These are phyloP conservation scores for Blastobotrys indianensis DNA, from an alignment of 1,139 yeast genomes.

Conservation along the genomic window DNA sequence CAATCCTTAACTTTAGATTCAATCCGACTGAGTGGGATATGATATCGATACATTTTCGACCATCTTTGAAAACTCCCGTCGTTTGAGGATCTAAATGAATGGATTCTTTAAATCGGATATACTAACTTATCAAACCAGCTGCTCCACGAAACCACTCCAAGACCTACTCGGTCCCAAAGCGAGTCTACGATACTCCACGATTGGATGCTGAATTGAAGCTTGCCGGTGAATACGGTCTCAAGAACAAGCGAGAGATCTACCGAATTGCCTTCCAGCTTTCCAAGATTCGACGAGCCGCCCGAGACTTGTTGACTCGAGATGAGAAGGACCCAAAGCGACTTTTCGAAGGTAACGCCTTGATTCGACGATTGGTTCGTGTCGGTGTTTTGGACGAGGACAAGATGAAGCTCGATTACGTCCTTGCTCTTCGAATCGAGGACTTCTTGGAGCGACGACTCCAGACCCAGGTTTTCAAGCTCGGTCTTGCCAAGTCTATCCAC, in stretches of 20 bases:
- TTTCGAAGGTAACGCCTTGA: slow-evolving; percentile 99
- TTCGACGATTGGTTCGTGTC: slow-evolving; percentile 90
- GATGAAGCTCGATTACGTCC: slow-evolving; percentile 99
- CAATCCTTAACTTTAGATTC: no score
- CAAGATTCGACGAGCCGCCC: slow-evolving; percentile 99
- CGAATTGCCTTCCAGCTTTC: slow-evolving; percentile 98
- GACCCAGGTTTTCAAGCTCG: slow-evolving; percentile 99
- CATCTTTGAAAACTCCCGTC: no score
- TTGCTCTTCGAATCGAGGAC: slow-evolving; percentile 97
- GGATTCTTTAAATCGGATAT: neutral
- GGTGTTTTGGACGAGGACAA: slow-evolving; percentile 99
- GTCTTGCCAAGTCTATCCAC: slow-evolving; percentile 99
- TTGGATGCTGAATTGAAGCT: slow-evolving; percentile 98
- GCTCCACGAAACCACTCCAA: slow-evolving; percentile 96
- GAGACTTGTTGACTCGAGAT: slow-evolving; percentile 99
- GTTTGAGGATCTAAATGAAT: neutral
- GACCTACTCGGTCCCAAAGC: slow-evolving; percentile 99
- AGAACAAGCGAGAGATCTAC: slow-evolving; percentile 99
- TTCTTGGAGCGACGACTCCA: slow-evolving; percentile 99
- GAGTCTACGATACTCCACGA: slow-evolving; percentile 99
- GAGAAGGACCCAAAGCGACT: slow-evolving; percentile 99
- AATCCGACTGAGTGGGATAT: no score
- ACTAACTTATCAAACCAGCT: slow-evolving; percentile 18
- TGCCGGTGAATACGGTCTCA: slow-evolving; percentile 99
- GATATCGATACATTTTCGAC: no score